These are phyloP conservation scores for Pseudogymnoascus sp. DNA, from an alignment of 2,329 filamentous ascomycete species.

Conservation along the genomic window DNA sequence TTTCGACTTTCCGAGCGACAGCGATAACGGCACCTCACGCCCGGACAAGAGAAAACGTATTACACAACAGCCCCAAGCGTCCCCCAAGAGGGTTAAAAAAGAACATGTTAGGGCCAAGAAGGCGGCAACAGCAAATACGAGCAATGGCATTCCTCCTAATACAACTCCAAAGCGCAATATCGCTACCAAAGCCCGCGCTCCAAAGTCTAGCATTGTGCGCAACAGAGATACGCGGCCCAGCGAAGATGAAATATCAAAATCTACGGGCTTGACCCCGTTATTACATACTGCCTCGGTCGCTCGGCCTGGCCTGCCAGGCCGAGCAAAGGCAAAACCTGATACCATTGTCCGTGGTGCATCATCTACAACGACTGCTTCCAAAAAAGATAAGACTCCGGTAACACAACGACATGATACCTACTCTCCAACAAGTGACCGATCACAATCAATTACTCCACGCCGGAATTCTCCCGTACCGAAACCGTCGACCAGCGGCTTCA, in stretches of 20 bases:
- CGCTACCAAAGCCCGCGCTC: not conserved
- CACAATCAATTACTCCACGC: not conserved
- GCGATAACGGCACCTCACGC: conserved; percentile 14
- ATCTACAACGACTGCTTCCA: not conserved
- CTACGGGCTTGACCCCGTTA: not conserved
- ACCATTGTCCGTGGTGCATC: not conserved
- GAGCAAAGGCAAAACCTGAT: not conserved
- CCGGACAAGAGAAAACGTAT: conserved; percentile 2
- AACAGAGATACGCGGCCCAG: not conserved
- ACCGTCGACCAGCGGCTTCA: not conserved
- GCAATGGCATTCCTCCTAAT: not conserved
- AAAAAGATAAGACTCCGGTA: not conserved
- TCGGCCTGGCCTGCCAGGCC: not conserved
- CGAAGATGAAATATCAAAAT: not conserved
- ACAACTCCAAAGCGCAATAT: not conserved
- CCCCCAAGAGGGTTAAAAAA: not conserved
- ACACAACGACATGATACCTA: not conserved
- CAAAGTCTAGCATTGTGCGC: not conserved
- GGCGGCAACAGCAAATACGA: not conserved
- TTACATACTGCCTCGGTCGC: not conserved
- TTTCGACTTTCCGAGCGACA: conserved; percentile 16
- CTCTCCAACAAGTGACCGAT: not conserved
- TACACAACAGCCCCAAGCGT: not conserved
- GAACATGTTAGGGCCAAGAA: not conserved
- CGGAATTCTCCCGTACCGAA: not conserved